Conservation (phyloP, 306 rosid species). For the Castanopsis chinensis region DNA sequence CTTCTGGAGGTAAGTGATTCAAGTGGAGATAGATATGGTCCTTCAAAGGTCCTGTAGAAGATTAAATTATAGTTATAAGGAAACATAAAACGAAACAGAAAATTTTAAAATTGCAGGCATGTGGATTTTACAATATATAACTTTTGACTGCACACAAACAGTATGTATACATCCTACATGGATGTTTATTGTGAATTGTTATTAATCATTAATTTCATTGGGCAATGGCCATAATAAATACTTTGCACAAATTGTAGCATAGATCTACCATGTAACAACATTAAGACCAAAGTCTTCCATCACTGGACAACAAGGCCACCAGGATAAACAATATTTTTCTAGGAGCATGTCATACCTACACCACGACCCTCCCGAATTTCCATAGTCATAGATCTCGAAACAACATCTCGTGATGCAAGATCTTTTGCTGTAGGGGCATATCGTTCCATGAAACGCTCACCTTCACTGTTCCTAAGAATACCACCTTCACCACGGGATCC, state of each 20-base stretch:
- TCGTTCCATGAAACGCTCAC: conserved; percentile 98
- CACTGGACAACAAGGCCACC: conserved; percentile 5
- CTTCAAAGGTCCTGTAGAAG: conserved; percentile 81
- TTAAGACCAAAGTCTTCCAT: neutral
- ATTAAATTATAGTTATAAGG: conserved; percentile 7
- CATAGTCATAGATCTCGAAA: conserved; percentile 97
- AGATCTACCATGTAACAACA: neutral
- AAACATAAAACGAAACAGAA: neutral
- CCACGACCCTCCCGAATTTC: conserved; percentile 98
- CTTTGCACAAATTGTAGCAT: neutral
- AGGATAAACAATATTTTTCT: neutral
- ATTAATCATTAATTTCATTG: neutral
- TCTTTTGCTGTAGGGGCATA: conserved; percentile 99
- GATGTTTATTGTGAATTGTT: neutral
- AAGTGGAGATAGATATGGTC: conserved; percentile 99
- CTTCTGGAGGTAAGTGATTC: conserved; percentile 99
- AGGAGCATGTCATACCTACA: conserved; percentile 60
- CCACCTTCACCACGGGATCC: conserved; percentile 99
- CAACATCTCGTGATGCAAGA: conserved; percentile 97
- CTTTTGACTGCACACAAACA: neutral
- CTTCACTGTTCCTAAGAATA: conserved; percentile 92
- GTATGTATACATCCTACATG: neutral
- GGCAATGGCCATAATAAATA: neutral
- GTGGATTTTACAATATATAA: neutral
- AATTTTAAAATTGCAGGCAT: neutral